Percentiles rank a stretch among this genome's conserved stretches.
phyloP scores from a whole-genome alignment of 1,139 yeast genomes.

The Taphrina wiesneri region DNA sequence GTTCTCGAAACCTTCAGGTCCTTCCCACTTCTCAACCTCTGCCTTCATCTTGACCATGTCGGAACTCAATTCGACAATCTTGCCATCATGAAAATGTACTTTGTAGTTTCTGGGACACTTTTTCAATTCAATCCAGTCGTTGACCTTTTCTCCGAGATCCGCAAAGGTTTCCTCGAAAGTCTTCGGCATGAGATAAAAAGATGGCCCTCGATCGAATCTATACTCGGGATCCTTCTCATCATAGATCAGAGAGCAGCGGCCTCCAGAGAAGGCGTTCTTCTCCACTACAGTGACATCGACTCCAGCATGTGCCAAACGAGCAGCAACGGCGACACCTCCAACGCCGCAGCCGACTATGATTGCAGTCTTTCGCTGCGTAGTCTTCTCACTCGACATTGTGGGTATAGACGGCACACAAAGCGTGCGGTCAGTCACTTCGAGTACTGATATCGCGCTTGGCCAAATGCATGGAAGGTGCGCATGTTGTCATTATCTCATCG shows the following conservation, averaged over 20 bases:
- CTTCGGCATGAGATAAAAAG: slow-evolving; percentile 34
- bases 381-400: not conserved
- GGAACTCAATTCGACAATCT: slow-evolving; percentile 23
- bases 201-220: slow-evolving; percentile 34
- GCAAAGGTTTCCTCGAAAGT: slow-evolving; percentile 31
- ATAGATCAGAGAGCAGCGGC: slow-evolving; percentile 31
- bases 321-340: slow-evolving; percentile 32
- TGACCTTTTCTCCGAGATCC: slow-evolving; percentile 32
- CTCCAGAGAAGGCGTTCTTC: slow-evolving; percentile 33
- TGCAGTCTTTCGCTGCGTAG: slow-evolving; percentile 13
- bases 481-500: not conserved
- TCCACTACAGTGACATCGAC: slow-evolving; percentile 34
- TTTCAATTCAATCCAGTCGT: slow-evolving; percentile 20
- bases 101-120: slow-evolving; percentile 30
- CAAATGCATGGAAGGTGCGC: not conserved
- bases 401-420: not conserved
- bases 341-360: slow-evolving; percentile 33
- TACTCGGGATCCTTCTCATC: slow-evolving; percentile 24
- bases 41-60: slow-evolving; percentile 35
- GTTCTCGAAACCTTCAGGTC: slow-evolving; percentile 28
- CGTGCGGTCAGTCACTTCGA: not conserved
- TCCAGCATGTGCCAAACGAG: slow-evolving; percentile 34
- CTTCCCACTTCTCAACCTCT: slow-evolving; percentile 34
- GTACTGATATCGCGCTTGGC: not conserved
- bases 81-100: slow-evolving; percentile 34